phyloP scores from a whole-genome alignment of 2,329 filamentous ascomycete species.

The Diaporthe nobilis region DNA sequence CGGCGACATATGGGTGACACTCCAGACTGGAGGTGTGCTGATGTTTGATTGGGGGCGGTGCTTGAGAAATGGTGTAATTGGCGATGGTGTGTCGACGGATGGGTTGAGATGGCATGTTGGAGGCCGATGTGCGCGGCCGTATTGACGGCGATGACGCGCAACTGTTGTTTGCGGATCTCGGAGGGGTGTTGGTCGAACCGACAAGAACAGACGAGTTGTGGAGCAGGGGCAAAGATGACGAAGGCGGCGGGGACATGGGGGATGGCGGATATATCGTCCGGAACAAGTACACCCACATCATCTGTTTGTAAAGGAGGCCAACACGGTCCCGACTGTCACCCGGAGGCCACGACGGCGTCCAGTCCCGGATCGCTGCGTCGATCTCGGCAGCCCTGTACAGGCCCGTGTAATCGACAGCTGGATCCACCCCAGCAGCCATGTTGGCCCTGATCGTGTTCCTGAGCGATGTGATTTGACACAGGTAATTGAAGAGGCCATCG shows the following conservation, averaged over 20 bases:
- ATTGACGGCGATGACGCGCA: slow-evolving; percentile 53
- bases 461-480: slow-evolving; percentile 84
- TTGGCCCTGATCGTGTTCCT: slow-evolving; percentile 81
- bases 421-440: slow-evolving; percentile 73
- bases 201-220: slow-evolving; percentile 42
- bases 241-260: slow-evolving; percentile 42
- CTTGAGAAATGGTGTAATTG: slow-evolving; percentile 44
- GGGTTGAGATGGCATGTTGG: slow-evolving; percentile 37
- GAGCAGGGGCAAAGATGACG: slow-evolving; percentile 41
- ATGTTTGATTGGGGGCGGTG: slow-evolving; percentile 41
- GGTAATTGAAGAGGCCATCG: slow-evolving; percentile 84
- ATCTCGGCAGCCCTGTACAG: slow-evolving; percentile 82
- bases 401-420: slow-evolving; percentile 79
- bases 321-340: slow-evolving; percentile 71
- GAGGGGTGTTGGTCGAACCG: slow-evolving; percentile 47
- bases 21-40: slow-evolving; percentile 42
- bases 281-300: slow-evolving; percentile 76
- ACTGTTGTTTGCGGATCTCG: slow-evolving; percentile 50
- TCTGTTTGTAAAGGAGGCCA: slow-evolving; percentile 73
- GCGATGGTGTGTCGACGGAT: slow-evolving; percentile 47
- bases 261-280: slow-evolving; percentile 72
- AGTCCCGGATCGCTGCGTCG: slow-evolving; percentile 79
- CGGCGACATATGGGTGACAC: slow-evolving; percentile 44
- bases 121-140: slow-evolving; percentile 42
- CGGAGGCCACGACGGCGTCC: slow-evolving; percentile 75